phyloP scores from a whole-genome alignment of 2,329 filamentous ascomycete species.

The Penicillium sp. region DNA sequence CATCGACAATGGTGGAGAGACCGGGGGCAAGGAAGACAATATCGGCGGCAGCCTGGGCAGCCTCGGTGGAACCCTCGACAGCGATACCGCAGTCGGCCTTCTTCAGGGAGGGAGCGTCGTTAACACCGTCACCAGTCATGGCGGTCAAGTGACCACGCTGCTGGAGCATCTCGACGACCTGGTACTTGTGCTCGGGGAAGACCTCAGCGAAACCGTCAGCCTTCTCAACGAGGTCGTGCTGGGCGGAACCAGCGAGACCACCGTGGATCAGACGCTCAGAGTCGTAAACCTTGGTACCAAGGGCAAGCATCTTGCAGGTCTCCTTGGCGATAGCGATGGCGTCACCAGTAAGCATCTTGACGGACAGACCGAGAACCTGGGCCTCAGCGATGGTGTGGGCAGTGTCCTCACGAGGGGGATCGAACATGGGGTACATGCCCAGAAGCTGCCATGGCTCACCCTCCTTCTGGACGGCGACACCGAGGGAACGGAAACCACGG shows the following conservation, averaged over 20 bases:
- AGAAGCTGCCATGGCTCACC: conserved; percentile 71
- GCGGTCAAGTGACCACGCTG: conserved; percentile 70
- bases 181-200: conserved; percentile 74
- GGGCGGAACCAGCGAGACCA: conserved; percentile 68
- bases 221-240: conserved; percentile 74
- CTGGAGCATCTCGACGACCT: conserved; percentile 73
- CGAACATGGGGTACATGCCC: conserved; percentile 77
- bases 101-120: conserved; percentile 71
- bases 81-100: conserved; percentile 74
- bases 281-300: conserved; percentile 79
- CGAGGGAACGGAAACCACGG: conserved; percentile 76
- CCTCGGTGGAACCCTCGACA: conserved; percentile 69
- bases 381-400: conserved; percentile 76
- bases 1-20: conserved; percentile 68
- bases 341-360: conserved; percentile 81
- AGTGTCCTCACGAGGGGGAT: conserved; percentile 73
- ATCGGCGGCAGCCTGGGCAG: conserved; percentile 69
- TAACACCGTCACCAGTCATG: conserved; percentile 76
- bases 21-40: conserved; percentile 73
- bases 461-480: conserved; percentile 76
- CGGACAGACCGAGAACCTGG: conserved; percentile 70
- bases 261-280: conserved; percentile 74
- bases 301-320: conserved; percentile 77
- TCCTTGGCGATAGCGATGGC: conserved; percentile 77
- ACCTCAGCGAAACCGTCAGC: conserved; percentile 73